Percentiles rank a stretch among this genome's conserved stretches.
Evolutionary conservation across 2,329 filamentous ascomycete species (phyloP).

Genomic region (Diaporthe citrichinensis): DNA sequence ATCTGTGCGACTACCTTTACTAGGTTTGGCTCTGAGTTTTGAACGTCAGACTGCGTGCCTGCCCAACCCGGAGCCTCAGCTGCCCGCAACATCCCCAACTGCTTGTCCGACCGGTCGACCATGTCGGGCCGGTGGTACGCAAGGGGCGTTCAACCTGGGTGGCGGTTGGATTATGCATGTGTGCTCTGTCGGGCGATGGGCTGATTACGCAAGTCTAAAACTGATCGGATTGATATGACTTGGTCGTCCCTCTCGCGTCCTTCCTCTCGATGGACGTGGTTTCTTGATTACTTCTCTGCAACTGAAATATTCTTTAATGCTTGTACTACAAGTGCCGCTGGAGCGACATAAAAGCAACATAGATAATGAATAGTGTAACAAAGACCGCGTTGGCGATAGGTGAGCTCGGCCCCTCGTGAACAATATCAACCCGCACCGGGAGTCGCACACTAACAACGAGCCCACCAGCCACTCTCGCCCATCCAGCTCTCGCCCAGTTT

Average conservation of each 20-base stretch:
- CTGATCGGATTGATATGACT: constrained; percentile 16
- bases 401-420: neutral
- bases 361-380: constrained; percentile 8
- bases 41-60: neutral
- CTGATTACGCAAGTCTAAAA: neutral
- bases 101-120: constrained; percentile 32
- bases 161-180: neutral
- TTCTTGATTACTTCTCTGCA: neutral
- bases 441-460: neutral
- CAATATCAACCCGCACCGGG: no score
- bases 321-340: neutral
- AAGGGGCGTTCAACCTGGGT: neutral
- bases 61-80: neutral
- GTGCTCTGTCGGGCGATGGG: neutral
- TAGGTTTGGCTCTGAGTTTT: neutral
- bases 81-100: constrained; percentile 39
- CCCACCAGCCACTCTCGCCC: neutral
- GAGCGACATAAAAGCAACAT: neutral
- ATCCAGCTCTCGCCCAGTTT: constrained; percentile 26
- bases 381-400: constrained; percentile 23
- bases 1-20: neutral
- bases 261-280: neutral
- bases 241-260: neutral
- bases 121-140: neutral
- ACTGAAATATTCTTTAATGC: no score